Base-by-base conservation (phyloP, 108 stramenopile genomes). In the Stephanodiscus minutulus region DNA sequence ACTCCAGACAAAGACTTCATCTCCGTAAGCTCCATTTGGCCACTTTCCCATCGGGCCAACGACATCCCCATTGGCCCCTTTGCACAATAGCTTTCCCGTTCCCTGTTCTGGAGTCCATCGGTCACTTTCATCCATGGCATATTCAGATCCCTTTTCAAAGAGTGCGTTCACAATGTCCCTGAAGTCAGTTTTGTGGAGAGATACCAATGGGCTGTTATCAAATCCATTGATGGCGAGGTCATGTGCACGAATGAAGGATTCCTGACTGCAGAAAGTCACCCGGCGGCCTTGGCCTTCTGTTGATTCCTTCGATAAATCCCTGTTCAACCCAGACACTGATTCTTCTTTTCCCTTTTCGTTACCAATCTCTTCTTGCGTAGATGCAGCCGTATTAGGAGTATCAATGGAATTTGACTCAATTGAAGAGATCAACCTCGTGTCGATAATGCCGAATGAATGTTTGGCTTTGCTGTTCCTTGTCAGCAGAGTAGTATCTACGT, bases 81-180 rank as follows among this genome's bases (percentile, higher is more conserved):
- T 83, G 5, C 35, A 39, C 2, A 87, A 56, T 21, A 81, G 41
- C 22, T 73, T 76, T 24, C 80, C 73, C 11, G 89, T 90, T 17
- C 84, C 80, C 18, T 74, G 43, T 0, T 78, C 75, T 12, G 89
- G 87, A 31, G 24, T 72, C 70, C 86, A 90, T 35, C 84, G 84
- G 39, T 86, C 82, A 53, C 75, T 80, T 63, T 90, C 87, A 56
- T 90, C 89, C 61, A 74, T 81, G 4, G 81, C 77, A 47, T 66
- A 47, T 11, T 81, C 66, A 31, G 74, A 68, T 15, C 85, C 87
- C 27, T 82, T 69, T 35, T 85, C 31, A 50, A 73, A 70, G 36
- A 90, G 65, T 22, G 84, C 72, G 41, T 81, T 43, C 41, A 88
- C 72, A 25, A 88, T 61, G 1, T 39, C 44, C 46, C 63, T 49